Conservation (phyloP, 805 yeast genomes). For the Candida andamanensis region DNA sequence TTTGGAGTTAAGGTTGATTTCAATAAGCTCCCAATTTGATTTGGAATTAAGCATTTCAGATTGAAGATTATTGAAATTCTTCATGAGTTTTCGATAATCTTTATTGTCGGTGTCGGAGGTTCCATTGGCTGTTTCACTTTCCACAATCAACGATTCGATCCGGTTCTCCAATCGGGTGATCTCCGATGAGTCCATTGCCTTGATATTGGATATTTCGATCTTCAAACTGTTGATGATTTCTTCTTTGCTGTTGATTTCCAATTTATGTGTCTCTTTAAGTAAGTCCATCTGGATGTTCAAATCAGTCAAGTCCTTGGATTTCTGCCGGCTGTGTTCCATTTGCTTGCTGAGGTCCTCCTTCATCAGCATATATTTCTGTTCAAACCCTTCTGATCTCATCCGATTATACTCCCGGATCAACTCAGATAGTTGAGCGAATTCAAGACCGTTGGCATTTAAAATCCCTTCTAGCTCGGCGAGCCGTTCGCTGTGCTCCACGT, state of each 20-base stretch:
- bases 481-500: conserved; percentile 24
- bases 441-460: conserved; percentile 22
- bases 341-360: conserved; percentile 21
- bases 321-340: conserved; percentile 14
- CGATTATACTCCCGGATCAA: conserved; percentile 7
- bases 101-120: conserved; percentile 20
- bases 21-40: conserved; percentile 80
- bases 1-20: conserved; percentile 44
- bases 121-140: conserved; percentile 43
- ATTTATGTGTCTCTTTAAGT: conserved; percentile 20
- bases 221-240: conserved; percentile 25
- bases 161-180: conserved; percentile 59
- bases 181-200: conserved; percentile 36
- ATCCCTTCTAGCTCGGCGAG: conserved; percentile 36
- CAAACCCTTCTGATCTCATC: conserved; percentile 13
- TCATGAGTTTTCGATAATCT: conserved; percentile 38
- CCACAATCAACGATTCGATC: conserved; percentile 62
- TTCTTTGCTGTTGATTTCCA: conserved; percentile 32
- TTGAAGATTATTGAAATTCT: conserved; percentile 54
- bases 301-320: conserved; percentile 24
- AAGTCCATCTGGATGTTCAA: conserved; percentile 29
- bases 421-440: conserved; percentile 24
- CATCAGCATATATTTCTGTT: conserved; percentile 16
- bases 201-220: conserved; percentile 26
- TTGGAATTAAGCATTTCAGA: conserved; percentile 70